Base-by-base conservation (phyloP, 2,329 filamentous ascomycete genomes). In the Monosporascus cannonballus region DNA sequence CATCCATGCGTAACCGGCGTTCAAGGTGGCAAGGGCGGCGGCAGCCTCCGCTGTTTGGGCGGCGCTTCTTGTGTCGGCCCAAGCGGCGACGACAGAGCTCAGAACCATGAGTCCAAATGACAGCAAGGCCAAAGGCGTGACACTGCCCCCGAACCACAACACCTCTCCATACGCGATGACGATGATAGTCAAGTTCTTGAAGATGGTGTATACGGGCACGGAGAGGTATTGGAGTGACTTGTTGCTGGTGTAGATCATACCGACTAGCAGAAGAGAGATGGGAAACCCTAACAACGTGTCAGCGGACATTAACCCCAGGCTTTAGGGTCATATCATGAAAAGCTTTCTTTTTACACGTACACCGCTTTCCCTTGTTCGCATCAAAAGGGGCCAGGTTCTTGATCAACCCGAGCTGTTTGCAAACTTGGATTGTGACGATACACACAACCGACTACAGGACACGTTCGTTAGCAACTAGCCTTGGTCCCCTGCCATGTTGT, bases 141-240 rank as follows among this genome's bases (percentile, higher is more conserved):
- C 93, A 48, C 85, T 90, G 67, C 93, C 93, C 56, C 94, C 94
- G 63, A 99, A 99, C 92, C 93, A 97, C 50, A 99, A 81, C 30
- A 99, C 93, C 74, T 99, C 94, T 62, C 94, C 94, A 63, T 99
- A 99, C 52, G 94, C 94, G 66, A 97, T 99, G 59, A 97, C 85
- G 65, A 99, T 97, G 71, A 96, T 99, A 56, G 94, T 97, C 77
- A 99, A 74, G 76, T 99, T 99, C 82, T 99, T 99, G 82, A 99
- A 99, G 70, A 99, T 99, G 52, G 94, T 99, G 76, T 99, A 99
- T 25, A 99, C 94, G 24, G 94, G 94, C 52, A 99, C 96, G 34
- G 92, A 96, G 56, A 99, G 87, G 73, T 86, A 97, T 73, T 96
- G 91, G 46, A 99, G 84, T 20, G 94, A 91, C 77, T 96, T 96